These are phyloP conservation scores for Calocybe cyanea DNA, from an alignment of 768 basidiomycete genomes.

Conservation along the genomic window DNA sequence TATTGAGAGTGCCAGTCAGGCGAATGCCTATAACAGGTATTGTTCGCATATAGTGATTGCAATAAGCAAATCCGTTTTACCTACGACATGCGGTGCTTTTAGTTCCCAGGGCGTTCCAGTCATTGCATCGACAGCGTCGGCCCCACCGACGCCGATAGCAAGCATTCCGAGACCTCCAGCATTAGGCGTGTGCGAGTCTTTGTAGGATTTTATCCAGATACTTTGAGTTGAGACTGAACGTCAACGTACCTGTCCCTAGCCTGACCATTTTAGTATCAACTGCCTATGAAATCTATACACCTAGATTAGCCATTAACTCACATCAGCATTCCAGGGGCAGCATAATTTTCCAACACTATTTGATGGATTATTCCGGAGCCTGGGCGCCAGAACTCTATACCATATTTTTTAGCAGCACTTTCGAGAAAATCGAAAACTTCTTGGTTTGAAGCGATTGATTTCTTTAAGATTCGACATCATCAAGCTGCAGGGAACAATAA, in stretches of 20 bases:
- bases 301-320: slow-evolving; percentile 27
- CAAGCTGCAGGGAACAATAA: background rate
- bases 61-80: slow-evolving; percentile 34
- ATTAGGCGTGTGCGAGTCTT: slow-evolving; percentile 97
- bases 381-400: slow-evolving; percentile 97
- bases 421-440: slow-evolving; percentile 98
- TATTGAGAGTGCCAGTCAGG: slow-evolving; percentile 79
- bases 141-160: slow-evolving; percentile 98
- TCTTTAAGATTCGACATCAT: slow-evolving; percentile 34
- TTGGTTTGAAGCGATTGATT: slow-evolving; percentile 83
- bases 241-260: slow-evolving; percentile 77
- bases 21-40: slow-evolving; percentile 63
- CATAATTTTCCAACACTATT: slow-evolving; percentile 97
- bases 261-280: slow-evolving; percentile 30
- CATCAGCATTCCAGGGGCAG: slow-evolving; percentile 94
- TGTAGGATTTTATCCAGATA: slow-evolving; percentile 6
- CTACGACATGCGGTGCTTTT: slow-evolving; percentile 83
- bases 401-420: slow-evolving; percentile 85
- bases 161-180: slow-evolving; percentile 95
- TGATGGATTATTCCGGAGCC: slow-evolving; percentile 98
- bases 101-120: slow-evolving; percentile 98
- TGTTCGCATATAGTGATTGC: background rate
- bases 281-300: background rate
- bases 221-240: background rate
- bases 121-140: slow-evolving; percentile 97